phyloP scores from a whole-genome alignment of 83 land plant genomes.

The Diphasiastrum complanatum region DNA sequence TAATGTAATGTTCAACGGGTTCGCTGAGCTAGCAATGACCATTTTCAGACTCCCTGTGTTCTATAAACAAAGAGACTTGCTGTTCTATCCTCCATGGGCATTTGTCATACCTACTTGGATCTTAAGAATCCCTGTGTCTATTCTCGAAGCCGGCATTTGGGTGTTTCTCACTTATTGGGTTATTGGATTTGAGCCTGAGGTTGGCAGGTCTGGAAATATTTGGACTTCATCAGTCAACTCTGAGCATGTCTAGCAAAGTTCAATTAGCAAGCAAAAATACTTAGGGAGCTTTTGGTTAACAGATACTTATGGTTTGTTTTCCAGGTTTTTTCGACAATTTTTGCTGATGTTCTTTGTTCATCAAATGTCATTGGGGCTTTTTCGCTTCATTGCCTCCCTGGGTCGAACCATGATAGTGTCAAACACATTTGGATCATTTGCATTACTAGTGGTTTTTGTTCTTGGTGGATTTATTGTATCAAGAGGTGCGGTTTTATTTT shows the following conservation, averaged over 20 bases:
- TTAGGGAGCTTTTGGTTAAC: not conserved
- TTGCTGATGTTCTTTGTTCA: constrained; percentile 17
- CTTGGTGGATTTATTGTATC: constrained; percentile 83
- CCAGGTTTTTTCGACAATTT: constrained; percentile 30
- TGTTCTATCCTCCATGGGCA: constrained; percentile 31
- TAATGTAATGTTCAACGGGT: constrained; percentile 42
- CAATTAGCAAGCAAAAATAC: not conserved
- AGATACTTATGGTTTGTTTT: not conserved
- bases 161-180: constrained; percentile 18
- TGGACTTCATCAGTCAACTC: no score
- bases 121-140: constrained; percentile 17
- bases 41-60: constrained; percentile 39
- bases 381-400: constrained; percentile 70
- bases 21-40: constrained; percentile 42
- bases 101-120: constrained; percentile 23
- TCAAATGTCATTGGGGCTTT: constrained; percentile 34
- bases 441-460: constrained; percentile 63
- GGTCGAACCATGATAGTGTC: constrained; percentile 59
- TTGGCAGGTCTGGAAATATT: not conserved
- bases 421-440: constrained; percentile 88
- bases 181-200: not conserved
- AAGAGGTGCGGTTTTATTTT: constrained; percentile 35
- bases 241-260: no score
- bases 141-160: constrained; percentile 19
- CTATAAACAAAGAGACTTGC: constrained; percentile 23